Evolutionary conservation across 2,329 filamentous ascomycete species (phyloP), one percentile per base, ranked within the genome.

Genomic region (Escovopsis sp.): DNA sequence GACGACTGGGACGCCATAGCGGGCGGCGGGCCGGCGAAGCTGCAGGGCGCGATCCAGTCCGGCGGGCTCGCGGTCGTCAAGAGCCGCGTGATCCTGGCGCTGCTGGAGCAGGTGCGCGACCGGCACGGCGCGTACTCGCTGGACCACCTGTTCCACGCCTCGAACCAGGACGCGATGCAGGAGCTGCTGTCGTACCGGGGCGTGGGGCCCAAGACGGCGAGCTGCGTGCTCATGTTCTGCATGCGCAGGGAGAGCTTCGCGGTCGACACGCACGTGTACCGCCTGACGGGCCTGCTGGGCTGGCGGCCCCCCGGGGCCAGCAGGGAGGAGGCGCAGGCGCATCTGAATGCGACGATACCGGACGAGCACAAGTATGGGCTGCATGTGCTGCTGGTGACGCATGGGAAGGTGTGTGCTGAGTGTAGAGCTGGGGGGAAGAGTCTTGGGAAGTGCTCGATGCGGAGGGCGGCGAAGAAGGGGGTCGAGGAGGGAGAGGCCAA

Each of bases 41-140:
- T 68, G 5, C 55, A 63, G 40, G 63, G 74, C 44, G 72, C 80
- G 0, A 86, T 87, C 48, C 73, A 74, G 51, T 65, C 65, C 17
- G 83, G 82, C 21, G 83, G 83, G 0, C 61, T 88, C 2, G 77
- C 75, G 12, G 68, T 70, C 26, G 64, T 72, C n/a, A 90, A 88
- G 55, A 80, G 74, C 48, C 76, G 70, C 39, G 72, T 76, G 45
- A 82, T 88, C 45, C 72, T 86, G 43, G 56, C 59, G 26, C 77
- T 85, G 35, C 58, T 88, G 46, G 59, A 68, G 33, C 76, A 83
- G 48, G 79, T 76, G 27, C 62, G 70, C 35, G 51, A 44, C 16
- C 45, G 46, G 21, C 52, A 63, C 46, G 62, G 61, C 4, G 31
- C 15, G 2, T 66, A 65, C 44, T 63, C 62, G 13, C 55, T 71